Conservation (phyloP, 768 basidiomycete species). For the Crassisporium funariophilum region DNA sequence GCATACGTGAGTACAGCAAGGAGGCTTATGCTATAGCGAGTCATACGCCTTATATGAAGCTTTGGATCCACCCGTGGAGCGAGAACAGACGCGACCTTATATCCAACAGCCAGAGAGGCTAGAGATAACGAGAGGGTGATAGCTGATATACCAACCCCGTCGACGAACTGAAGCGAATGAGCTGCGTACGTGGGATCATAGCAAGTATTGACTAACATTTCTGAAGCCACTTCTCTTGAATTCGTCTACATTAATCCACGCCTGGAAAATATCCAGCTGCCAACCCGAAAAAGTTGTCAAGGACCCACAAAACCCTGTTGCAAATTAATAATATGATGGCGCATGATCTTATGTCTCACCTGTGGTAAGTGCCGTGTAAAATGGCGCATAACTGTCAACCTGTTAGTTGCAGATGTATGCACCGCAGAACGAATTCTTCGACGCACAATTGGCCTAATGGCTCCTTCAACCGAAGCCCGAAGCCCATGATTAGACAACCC, state of each 20-base stretch:
- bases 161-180: conserved; percentile 63
- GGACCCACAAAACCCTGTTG: conserved; percentile 94
- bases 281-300: conserved; percentile 96
- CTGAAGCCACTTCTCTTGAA: conserved; percentile 64
- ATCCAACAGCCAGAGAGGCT: conserved; percentile 77
- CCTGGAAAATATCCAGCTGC: conserved; percentile 86
- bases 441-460: conserved; percentile 77
- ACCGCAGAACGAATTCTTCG: background rate
- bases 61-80: conserved; percentile 40
- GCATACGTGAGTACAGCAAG: conserved; percentile 70
- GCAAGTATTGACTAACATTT: conserved; percentile 53
- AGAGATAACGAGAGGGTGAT: conserved; percentile 79
- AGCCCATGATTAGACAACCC: conserved; percentile 93
- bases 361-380: conserved; percentile 88
- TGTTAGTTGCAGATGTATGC: conserved; percentile 5
- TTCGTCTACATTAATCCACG: conserved; percentile 73
- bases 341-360: conserved; percentile 40
- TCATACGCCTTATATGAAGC: conserved; percentile 38
- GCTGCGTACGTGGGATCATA: background rate
- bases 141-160: conserved; percentile 79
- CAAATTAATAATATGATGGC: conserved; percentile 1
- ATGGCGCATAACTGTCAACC: conserved; percentile 73
- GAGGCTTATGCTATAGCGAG: conserved; percentile 53
- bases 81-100: conserved; percentile 53
- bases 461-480: conserved; percentile 68